Evolutionary conservation across 2,329 filamentous ascomycete genomes (phyloP), one percentile per base, ranked within the genome.

Genomic region (Chaetomium sp.): DNA sequence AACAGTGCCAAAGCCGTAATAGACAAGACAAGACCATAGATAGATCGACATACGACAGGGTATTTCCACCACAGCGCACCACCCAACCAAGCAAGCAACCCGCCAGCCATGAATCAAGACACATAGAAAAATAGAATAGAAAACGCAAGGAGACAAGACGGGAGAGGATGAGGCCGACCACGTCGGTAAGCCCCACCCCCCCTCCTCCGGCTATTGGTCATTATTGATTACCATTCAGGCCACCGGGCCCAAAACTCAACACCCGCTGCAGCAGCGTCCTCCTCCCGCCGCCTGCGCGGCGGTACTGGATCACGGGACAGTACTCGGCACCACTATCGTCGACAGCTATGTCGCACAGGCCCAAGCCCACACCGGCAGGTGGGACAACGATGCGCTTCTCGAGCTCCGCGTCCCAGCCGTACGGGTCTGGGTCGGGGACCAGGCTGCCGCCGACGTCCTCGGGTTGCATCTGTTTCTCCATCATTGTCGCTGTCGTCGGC

Each of bases 241-340:
- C 16, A 16, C n/a, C n/a, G 23, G 45, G 61, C n/a, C 65, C 65
- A 19, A 65, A 49, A 21, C 65, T 69, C 50, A 67, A 60, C 13
- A 69, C 65, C 25, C 66, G 38, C 60, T 80, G 78, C 19, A 82
- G 70, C 7, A 81, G 73, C 49, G 74, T 76, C 45, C 72, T 74
- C 62, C 74, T 76, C 13, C 68, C 69, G 25, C 71, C 68, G 19
- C 72, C 68, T n/a, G 70, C 65, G 42, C 74, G 70, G 3, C 70
- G 72, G 56, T 74, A 74, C 27, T 74, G 69, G 51, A 71, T 71
- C 31, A 71, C 60, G 23, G 71, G 71, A 50, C 68, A 65, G 35
- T 64, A 65, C 7, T 67, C 60, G 4, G 49, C 21, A 13, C 50
- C 58, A 25, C 19, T 19, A 12, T 21, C 54, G 19, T 10, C 51